Base-by-base conservation (phyloP, 1,284 basidiomycete genomes). In the Rhodotorula sp. region DNA sequence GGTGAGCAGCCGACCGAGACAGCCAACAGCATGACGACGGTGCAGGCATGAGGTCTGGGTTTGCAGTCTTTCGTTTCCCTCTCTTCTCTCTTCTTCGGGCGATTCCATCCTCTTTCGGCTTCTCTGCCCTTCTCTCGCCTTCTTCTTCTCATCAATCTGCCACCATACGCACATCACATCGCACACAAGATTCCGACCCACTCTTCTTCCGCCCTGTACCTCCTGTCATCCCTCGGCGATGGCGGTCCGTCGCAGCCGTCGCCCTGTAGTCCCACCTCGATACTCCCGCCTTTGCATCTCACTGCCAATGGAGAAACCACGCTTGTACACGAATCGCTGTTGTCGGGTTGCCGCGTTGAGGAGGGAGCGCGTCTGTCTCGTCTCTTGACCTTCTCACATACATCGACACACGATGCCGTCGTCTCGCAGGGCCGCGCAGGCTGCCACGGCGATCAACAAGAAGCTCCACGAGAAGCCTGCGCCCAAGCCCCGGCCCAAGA, bases 1-100 rank as follows among this genome's bases (percentile, higher is more conserved):
- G 70, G 66, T 21, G 66, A 67, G 54, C 54, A 61, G 56, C 64
- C 64, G 17, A 52, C 64, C 7, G 56, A 57, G 21, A 23, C 44
- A 19, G 45, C 45, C 3, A 27, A 27, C 17, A 42, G 27, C 21
- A 10, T 54, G 4, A 25, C 23, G 23, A 19, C 27, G 3, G 63
- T 48, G 14, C 25, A 13, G 23, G 64, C 46, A 49, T 27, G 46
- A 46, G 17, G 50, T 45, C 12, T 4, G 34, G 54, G 55, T 56
- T 34, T 23, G 57, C 21, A 10, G 19, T 16, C 7, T 17, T 34
- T 57, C 55, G 27, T 50, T 41, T 41, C 8, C 17, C 41, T 16
- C 16, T 21, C 16, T 23, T 12, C 50, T 13, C n/a, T 14, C 14
- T 21, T 25, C 58, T 44, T 21, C 27, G 34, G 34, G 34, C 34